Percentiles rank a stretch among this genome's conserved stretches.
Conservation (phyloP, 208 protist genomes). For the Wallacemonas sp. region DNA sequence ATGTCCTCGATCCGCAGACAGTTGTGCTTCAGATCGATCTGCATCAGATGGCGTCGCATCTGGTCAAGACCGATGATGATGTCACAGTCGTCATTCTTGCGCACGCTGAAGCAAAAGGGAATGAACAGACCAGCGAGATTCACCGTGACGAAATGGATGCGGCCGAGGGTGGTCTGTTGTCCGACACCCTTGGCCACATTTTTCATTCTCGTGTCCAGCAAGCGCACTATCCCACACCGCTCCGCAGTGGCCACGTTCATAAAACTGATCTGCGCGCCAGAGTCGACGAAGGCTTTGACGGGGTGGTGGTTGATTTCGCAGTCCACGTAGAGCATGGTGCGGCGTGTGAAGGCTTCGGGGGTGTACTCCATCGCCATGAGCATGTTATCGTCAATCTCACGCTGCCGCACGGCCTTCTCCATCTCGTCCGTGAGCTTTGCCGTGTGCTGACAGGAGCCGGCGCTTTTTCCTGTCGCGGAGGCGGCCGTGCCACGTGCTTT, state of each 20-base stretch:
- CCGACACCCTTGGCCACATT: constrained; percentile 87
- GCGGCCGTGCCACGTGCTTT: too few relatives aligned
- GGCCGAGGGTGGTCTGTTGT: constrained; percentile 86
- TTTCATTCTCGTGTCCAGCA: constrained; percentile 92
- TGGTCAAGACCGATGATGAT: constrained; percentile 96
- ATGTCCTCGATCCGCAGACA: constrained; percentile 47
- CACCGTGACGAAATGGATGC: constrained; percentile 86
- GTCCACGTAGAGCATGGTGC: constrained; percentile 94
- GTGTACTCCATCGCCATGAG: constrained; percentile 91
- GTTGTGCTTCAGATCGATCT: constrained; percentile 68
- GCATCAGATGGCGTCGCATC: constrained; percentile 83
- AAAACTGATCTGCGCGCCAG: constrained; percentile 80
- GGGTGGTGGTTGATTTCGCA: constrained; percentile 87
- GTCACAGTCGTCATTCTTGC: constrained; percentile 87
- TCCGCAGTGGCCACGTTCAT: constrained; percentile 85
- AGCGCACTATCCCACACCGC: constrained; percentile 81
- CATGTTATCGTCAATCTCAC: constrained; percentile 85
- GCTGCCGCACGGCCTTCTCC: constrained; percentile 65
- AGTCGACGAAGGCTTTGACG: constrained; percentile 96
- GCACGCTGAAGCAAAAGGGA: constrained; percentile 85
- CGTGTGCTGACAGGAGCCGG: too few relatives aligned
- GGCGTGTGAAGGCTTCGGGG: constrained; percentile 89
- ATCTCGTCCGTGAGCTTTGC: too few relatives aligned
- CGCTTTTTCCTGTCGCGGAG: constrained; percentile 1
- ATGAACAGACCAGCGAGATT: constrained; percentile 80